Base-by-base conservation (phyloP, 106 monocot species). In the Chionographis japonica region DNA sequence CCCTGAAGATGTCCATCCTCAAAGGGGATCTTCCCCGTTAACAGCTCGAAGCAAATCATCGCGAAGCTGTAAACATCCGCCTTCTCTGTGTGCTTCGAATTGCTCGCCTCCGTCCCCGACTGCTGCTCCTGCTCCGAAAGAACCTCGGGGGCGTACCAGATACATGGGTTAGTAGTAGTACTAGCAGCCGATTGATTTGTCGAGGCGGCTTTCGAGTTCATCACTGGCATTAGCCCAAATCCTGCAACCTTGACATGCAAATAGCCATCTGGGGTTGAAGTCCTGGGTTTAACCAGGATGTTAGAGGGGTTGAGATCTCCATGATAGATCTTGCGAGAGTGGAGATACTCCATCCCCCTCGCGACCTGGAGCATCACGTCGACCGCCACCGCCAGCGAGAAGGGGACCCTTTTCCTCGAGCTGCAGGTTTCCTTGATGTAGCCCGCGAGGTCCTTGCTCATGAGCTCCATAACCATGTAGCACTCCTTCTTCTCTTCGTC, bases 1-100 rank as follows among this genome's bases (percentile, higher is more conserved):
- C 95, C 95, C 43, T 86, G 88, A 36, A 95, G 73, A 74, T 95
- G 91, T 35, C 78, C 60, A 42, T 95, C 95, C 40, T 91, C 91
- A 40, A 95, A 95, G 2, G 91, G 86, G 1, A 86, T 74, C 58
- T 90, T 90, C 37, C 90, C 90, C 0, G 90, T 90, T 61, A 90
- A 50, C 15, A 90, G 76, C 80, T 90, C 80, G 62, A 90, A 90
- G 62, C 86, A 90, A 27, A 90, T 76, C 90, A 90, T 90, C 11
- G 73, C 71, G 53, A 90, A 90, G 75, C 90, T 90, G 42, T 90
- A 87, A 11, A 90, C 90, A 54, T 90, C 90, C 2, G 81, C 87
- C 58, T 91, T 87, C 66, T 87, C 91, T 2, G 84, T 77, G 69
- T 67, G 74, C 62, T 72, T 86, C 1, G n/a, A 56, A 8, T 41